Percentiles rank a stretch among this genome's conserved stretches.
phyloP scores from a whole-genome alignment of 2,329 filamentous ascomycete genomes.

The Neospermospora avenae region DNA sequence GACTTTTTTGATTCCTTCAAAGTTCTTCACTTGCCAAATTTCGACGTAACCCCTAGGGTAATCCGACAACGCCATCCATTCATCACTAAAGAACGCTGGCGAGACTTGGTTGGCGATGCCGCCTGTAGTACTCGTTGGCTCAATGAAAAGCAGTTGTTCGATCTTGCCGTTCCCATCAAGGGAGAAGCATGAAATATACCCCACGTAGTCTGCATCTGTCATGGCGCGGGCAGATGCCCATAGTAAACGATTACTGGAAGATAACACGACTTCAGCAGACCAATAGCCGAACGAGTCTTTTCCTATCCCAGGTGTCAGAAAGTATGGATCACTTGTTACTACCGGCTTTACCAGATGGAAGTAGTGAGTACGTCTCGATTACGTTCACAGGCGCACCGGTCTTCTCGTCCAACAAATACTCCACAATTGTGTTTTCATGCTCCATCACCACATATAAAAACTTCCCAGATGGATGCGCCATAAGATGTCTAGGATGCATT shows the following conservation, averaged over 20 bases:
- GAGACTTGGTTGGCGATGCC: conserved; percentile 5
- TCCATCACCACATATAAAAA: conserved; percentile 13
- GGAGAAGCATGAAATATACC: conserved; percentile 5
- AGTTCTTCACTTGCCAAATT: conserved; percentile 3
- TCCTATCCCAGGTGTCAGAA: neutral
- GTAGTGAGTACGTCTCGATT: neutral
- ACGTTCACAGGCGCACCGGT: neutral
- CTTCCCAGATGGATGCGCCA: conserved; percentile 9
- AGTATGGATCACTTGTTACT: no score
- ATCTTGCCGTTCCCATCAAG: neutral
- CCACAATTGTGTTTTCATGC: conserved; percentile 7
- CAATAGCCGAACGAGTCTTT: conserved; percentile 3
- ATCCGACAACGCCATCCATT: conserved; percentile 7
- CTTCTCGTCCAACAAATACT: neutral
- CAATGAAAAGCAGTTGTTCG: neutral
- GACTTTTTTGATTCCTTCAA: neutral
- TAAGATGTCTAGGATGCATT: conserved; percentile 14
- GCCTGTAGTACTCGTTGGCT: conserved; percentile 1
- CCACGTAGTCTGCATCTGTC: neutral
- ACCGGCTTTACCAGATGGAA: neutral
- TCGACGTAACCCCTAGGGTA: conserved; percentile 5
- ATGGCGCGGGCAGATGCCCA: conserved; percentile 10
- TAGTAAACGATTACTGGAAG: neutral
- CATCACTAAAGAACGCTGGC: conserved; percentile 1
- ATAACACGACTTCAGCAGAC: conserved; percentile 12